Evolutionary conservation across 208 protist species (phyloP).

Genomic region (Trypanosoma theileri): DNA sequence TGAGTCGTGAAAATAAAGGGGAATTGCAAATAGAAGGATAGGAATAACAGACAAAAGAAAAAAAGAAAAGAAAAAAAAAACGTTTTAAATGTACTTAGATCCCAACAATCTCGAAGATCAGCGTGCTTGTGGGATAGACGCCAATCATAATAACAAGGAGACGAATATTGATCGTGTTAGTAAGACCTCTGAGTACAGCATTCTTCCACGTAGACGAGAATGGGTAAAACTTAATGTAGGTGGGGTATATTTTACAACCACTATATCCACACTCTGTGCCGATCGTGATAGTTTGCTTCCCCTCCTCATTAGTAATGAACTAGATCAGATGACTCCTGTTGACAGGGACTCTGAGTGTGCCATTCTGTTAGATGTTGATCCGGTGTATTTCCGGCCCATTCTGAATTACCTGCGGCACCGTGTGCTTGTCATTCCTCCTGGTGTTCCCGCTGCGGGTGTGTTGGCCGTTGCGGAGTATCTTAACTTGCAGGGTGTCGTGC

Average conservation of each 20-base stretch:
- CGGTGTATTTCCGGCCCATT: constrained; percentile 74
- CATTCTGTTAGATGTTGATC: constrained; percentile 82
- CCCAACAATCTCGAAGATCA: constrained; percentile 7
- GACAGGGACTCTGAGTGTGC: constrained; percentile 61
- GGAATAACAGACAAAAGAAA: constrained; percentile 1
- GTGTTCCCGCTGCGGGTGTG: constrained; percentile 50
- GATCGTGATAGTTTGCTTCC: constrained; percentile 66
- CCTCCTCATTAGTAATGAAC: constrained; percentile 14
- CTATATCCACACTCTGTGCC: constrained; percentile 61
- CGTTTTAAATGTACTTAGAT: not conserved
- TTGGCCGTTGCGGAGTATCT: constrained; percentile 79
- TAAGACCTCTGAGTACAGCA: not conserved
- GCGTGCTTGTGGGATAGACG: not conserved
- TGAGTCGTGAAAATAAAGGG: too few species aligned
- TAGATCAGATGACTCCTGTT: constrained; percentile 32
- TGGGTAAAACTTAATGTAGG: constrained; percentile 86
- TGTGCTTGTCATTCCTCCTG: constrained; percentile 57
- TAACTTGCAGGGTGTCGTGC: constrained; percentile 58
- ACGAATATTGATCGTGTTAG: not conserved
- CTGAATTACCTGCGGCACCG: constrained; percentile 83
- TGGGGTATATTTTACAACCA: constrained; percentile 74
- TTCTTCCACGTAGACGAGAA: constrained; percentile 21
- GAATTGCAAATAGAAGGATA: not conserved
- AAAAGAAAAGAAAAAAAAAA: constrained; percentile 7
- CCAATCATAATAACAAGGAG: not conserved